Base-by-base conservation (phyloP, 1,139 yeast species). In the Protomyces macrosporus region DNA sequence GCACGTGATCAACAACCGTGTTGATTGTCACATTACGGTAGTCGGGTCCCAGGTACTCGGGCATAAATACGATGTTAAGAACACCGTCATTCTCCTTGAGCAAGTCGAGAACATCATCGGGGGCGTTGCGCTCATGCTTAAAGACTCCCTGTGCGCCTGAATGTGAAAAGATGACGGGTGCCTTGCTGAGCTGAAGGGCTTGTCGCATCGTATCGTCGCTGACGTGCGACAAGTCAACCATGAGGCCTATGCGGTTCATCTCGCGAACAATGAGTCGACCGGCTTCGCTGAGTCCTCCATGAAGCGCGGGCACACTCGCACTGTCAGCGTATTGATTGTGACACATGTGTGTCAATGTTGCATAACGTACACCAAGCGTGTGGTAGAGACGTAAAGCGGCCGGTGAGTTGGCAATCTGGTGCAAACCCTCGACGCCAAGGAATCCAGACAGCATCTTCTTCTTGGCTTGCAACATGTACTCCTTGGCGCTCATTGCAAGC, bases 301-400 rank as follows among this genome's bases (percentile, higher is more conserved):
- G 75, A 37, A 48, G 16, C 1, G 59, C 56, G 5, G 53, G 50
- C 45, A 75, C 73, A 0, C 84, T 83, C 30, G 76, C 82, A 10
- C 84, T 82, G 12, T 83, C 81, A 3, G 84, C 84, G 71, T 80
- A 82, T 0, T 84, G 83, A 65, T 82, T 82, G 68, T 81, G 84
- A 71, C 84, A 81, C 68, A 81, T 81, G 66, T 81, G 84, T 1
- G 84, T 81, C 60, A 82, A 69, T 0, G 84, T 82, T 54, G 80
- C 79, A 69, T 82, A 82, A 55, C 84, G 71, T 12, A 81, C 82
- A 4, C 84, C 84, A 33, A 82, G 70, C 7, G 78, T 81, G 65
- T 70, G 76, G 68, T 79, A 82, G 67, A 76, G 78, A 68, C 84
- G 74, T 40, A 82, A 73, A n/a, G 80, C 81, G 4, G 78, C 82